Conservation (phyloP, 305 asterid species). For the Ruellia speciosa region DNA sequence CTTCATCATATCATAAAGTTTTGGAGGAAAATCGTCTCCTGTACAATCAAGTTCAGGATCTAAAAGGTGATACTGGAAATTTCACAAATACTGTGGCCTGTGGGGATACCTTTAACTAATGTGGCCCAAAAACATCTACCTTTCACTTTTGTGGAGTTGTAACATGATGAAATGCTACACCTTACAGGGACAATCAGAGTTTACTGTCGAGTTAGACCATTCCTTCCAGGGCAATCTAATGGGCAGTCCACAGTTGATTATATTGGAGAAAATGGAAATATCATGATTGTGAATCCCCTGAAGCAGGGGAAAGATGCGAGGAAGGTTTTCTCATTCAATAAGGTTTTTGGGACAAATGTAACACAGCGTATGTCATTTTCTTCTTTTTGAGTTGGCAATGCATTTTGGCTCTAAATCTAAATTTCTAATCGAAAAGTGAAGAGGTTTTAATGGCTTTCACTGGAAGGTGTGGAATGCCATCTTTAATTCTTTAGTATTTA, state of each 20-base stretch:
- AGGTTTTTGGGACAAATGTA: constrained; percentile 60
- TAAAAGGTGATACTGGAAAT: constrained; percentile 50
- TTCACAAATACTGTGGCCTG: not conserved
- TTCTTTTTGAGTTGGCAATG: constrained; percentile 12
- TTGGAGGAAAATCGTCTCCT: constrained; percentile 82
- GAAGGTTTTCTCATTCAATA: constrained; percentile 71
- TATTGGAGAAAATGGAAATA: constrained; percentile 86
- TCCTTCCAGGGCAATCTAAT: constrained; percentile 47
- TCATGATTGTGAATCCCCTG: constrained; percentile 76
- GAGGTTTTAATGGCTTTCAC: constrained; percentile 7
- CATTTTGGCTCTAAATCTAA: not conserved
- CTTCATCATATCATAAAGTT: constrained; percentile 72
- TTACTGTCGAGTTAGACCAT: constrained; percentile 83
- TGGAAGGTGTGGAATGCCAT: constrained; percentile 3
- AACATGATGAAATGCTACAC: not conserved
- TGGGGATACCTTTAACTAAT: constrained; percentile 2
- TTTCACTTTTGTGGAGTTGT: constrained; percentile 11
- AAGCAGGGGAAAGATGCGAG: constrained; percentile 83
- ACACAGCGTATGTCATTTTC: constrained; percentile 63
- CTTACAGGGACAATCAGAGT: constrained; percentile 76
- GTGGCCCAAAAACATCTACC: constrained; percentile 7
- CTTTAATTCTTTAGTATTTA: constrained; percentile 11
- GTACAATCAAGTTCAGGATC: constrained; percentile 89
- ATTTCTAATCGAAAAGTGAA: constrained; percentile 3
- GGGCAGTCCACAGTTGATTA: constrained; percentile 74